Percentiles rank a stretch among this genome's conserved stretches.
phyloP scores from a whole-genome alignment of 805 yeast species.

The Saccharomycopsis sp. region DNA sequence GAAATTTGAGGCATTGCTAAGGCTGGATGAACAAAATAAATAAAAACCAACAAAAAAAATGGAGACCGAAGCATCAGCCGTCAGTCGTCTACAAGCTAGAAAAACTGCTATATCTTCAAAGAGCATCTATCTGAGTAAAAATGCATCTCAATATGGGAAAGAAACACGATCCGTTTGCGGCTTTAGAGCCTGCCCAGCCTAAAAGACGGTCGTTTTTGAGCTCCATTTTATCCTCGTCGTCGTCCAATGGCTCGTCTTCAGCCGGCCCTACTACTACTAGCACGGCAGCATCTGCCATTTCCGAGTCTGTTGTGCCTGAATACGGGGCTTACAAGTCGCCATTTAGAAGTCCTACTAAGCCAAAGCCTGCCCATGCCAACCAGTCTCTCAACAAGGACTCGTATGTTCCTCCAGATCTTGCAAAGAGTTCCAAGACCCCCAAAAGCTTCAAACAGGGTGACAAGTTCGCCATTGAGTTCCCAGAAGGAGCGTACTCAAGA shows the following conservation, averaged over 20 bases:
- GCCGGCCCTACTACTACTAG: conserved; percentile 2
- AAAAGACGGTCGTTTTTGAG: conserved; percentile 16
- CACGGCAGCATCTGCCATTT: background rate
- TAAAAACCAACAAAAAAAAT: background rate
- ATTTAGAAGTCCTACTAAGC: conserved; percentile 6
- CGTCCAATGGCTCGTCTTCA: background rate
- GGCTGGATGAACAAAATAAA: background rate
- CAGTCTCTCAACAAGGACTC: conserved; percentile 1
- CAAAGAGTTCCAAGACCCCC: conserved; percentile 19
- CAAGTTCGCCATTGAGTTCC: conserved; percentile 8
- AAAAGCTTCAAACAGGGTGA: conserved; percentile 14
- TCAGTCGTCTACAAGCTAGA: too few species aligned
- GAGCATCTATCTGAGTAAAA: too few species aligned
- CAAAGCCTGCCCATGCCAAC: background rate
- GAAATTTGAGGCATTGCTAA: background rate
- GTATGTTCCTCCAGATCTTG: conserved; percentile 19
- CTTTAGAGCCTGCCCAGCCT: conserved; percentile 8
- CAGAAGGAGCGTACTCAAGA: background rate
- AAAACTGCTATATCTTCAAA: too few species aligned
- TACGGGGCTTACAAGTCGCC: conserved; percentile 13
- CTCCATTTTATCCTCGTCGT: conserved; percentile 5
- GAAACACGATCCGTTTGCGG: conserved; percentile 20
- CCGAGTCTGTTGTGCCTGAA: background rate
- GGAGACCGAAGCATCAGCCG: background rate
- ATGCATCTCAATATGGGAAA: conserved; percentile 15